These are phyloP conservation scores for Arachis monticola DNA, from an alignment of 331 rosid genomes.

Conservation along the genomic window DNA sequence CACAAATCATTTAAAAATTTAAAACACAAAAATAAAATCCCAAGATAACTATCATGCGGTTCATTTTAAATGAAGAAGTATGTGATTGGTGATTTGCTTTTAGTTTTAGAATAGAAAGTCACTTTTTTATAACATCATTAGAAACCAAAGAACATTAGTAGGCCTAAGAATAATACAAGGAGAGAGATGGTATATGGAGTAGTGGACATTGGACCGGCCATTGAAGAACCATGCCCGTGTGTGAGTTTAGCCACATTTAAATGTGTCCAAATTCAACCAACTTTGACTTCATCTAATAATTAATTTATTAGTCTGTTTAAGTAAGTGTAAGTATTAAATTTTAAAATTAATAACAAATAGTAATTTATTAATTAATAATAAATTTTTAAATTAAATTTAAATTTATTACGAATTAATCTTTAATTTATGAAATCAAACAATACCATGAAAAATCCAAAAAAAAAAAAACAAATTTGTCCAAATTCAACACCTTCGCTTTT, in stretches of 20 bases:
- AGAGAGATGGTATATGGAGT: not conserved
- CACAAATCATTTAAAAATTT: no score
- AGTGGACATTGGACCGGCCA: not conserved
- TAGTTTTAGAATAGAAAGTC: not conserved
- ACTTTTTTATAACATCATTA: not conserved
- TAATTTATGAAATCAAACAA: no score
- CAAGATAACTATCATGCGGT: not conserved
- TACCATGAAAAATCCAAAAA: no score
- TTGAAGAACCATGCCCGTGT: not conserved
- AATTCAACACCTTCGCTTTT: not conserved
- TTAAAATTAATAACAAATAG: no score
- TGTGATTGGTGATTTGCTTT: not conserved
- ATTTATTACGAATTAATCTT: no score
- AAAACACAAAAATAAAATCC: not conserved
- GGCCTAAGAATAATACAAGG: not conserved
- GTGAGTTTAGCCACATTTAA: not conserved
- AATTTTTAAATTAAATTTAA: no score
- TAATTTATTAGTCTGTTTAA: no score
- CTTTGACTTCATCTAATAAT: not conserved
- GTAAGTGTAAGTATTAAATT: no score
- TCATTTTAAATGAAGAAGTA: not conserved
- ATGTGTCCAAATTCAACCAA: constrained; percentile 16
- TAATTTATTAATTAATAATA: no score
- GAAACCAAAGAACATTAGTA: not conserved
- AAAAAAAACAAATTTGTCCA: constrained; percentile 1